A percentile compares a stretch with the other conserved stretches of the same genome.
These are phyloP conservation scores for Fomitopsis pulvina DNA, from an alignment of 768 basidiomycete species.

Conservation along the genomic window DNA sequence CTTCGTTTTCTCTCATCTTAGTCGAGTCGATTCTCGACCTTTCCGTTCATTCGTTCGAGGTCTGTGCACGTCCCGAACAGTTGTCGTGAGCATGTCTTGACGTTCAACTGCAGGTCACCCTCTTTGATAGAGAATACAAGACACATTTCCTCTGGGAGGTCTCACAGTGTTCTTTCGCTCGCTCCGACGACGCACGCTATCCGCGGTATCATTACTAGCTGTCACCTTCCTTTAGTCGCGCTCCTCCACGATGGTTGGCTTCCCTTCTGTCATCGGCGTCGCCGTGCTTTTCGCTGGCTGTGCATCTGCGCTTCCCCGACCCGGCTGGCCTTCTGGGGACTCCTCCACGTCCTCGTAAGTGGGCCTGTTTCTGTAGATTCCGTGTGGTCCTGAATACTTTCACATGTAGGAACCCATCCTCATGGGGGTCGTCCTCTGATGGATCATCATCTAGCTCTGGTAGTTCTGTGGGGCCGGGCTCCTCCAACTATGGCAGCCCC, in stretches of 20 bases:
- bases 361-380: neutral
- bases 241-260: slow-evolving; percentile 50
- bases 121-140: slow-evolving; percentile 65
- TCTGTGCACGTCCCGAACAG: slow-evolving; percentile 23
- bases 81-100: slow-evolving; percentile 15
- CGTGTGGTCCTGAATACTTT: no score
- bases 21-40: slow-evolving; percentile 65
- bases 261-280: slow-evolving; percentile 48
- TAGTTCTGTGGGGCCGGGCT: slow-evolving; percentile 12
- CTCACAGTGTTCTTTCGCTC: slow-evolving; percentile 29
- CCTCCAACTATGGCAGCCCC: slow-evolving; percentile 15
- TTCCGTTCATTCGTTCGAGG: slow-evolving; percentile 50
- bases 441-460: slow-evolving; percentile 19
- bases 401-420: no score
- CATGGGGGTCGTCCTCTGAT: neutral
- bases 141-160: slow-evolving; percentile 59
- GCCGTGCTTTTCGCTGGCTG: slow-evolving; percentile 47
- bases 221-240: slow-evolving; percentile 18
- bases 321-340: slow-evolving; percentile 29
- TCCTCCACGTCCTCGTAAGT: neutral
- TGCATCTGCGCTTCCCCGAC: slow-evolving; percentile 41
- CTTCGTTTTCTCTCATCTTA: slow-evolving; percentile 31
- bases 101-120: slow-evolving; percentile 40
- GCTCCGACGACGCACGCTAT: slow-evolving; percentile 35
- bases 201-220: slow-evolving; percentile 35